These are phyloP conservation scores for Poa pratensis DNA, from an alignment of 176 grass and related monocot species.

Conservation along the genomic window DNA sequence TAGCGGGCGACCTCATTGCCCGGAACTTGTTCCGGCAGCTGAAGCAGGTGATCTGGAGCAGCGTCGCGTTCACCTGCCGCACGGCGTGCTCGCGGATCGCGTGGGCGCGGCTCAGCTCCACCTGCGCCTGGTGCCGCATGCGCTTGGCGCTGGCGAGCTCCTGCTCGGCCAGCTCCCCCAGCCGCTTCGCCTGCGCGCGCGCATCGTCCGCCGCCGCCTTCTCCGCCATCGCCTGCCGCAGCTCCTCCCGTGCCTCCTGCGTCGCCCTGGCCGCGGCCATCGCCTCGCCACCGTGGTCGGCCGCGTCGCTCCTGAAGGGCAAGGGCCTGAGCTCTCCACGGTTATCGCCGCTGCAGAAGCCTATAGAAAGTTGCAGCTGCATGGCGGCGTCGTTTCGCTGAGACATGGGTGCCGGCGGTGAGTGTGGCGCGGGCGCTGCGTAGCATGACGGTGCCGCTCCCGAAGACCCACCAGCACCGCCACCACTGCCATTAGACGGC, in stretches of 20 bases:
- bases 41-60: slow-evolving; percentile 86
- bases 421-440: background rate
- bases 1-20: background rate
- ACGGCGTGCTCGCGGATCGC: slow-evolving; percentile 79
- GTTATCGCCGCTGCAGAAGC: slow-evolving; percentile 22
- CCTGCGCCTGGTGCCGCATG: slow-evolving; percentile 79
- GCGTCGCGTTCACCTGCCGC: slow-evolving; percentile 69
- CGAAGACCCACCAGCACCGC: no score
- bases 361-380: slow-evolving; percentile 70
- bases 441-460: background rate
- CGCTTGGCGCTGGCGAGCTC: slow-evolving; percentile 80
- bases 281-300: background rate
- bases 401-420: background rate
- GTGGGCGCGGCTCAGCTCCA: slow-evolving; percentile 84
- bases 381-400: slow-evolving; percentile 15
- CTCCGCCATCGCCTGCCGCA: slow-evolving; percentile 56
- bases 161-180: slow-evolving; percentile 81
- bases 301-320: background rate
- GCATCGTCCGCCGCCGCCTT: slow-evolving; percentile 70
- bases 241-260: slow-evolving; percentile 44
- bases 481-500: background rate
- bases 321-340: background rate
- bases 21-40: slow-evolving; percentile 81
- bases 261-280: slow-evolving; percentile 4
- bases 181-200: slow-evolving; percentile 69